Evolutionary conservation across 768 basidiomycete species (phyloP), one percentile per base, ranked within the genome.

Genomic region (Macrolepiota dolichaula): DNA sequence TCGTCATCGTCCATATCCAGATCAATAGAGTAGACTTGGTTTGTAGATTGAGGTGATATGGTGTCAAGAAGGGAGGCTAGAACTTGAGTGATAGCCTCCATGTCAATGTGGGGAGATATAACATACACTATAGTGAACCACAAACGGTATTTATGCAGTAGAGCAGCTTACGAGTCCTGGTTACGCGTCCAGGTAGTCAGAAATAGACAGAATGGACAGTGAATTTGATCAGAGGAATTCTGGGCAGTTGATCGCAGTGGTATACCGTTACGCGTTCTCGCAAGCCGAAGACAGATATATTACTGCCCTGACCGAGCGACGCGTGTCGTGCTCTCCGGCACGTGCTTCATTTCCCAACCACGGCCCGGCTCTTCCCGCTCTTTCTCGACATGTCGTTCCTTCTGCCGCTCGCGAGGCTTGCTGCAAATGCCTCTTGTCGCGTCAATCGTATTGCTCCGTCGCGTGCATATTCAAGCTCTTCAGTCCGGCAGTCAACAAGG

Each of bases 1-100:
- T 83, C 82, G 66, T 86, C 86, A 54, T 86, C 84, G 44, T 88
- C 86, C 85, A 88, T 84, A 55, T 44, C 63, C 52, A 57, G 59
- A 24, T 51, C 50, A 58, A 55, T 12, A 24, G 51, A 49, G n/a
- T 38, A 51, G 32, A 51, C 50, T 42, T 59, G 37, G 47, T 59
- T 25, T n/a, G 24, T 13, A 19, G n/a, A 4, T 29, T 59, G 52
- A 29, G 59, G 24, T 1, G 52, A 36, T 37, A 13, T 15, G 22
- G 38, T 13, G 13, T 27, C 12, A n/a, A 36, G 19, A 36, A 36
- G 25, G 25, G 57, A 52, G 38, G 50, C 25, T 51, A 51, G 49
- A 15, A 25, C 46, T 49, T 61, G 52, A 61, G 59, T 38, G 17
- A 55, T 37, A 24, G 29, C 52, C 53, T 55, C 52, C 59, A 61